Evolutionary conservation across 192 early-diverging fungal genomes (phyloP), one percentile per base, ranked within the genome.

Genomic region (Kappamyces sp.): DNA sequence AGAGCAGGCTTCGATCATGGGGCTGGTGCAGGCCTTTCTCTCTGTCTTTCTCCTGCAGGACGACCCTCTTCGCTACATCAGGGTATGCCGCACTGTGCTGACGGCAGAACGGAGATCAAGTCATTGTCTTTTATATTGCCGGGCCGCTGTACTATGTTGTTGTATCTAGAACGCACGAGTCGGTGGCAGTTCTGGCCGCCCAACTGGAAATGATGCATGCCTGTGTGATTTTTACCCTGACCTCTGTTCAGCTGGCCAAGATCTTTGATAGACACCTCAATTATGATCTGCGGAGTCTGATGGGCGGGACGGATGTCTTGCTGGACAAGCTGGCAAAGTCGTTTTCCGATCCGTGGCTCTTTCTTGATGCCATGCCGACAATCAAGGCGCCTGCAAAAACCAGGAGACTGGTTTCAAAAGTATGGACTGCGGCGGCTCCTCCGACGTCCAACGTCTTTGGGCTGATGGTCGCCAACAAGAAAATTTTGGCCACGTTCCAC

Each of bases 11-110:
- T 78, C 81, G 29, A 72, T 91, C 42, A 93, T 91, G 86, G 92
- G 91, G 38, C 78, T 95, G 1, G 81, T 93, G 14, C 94, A 95
- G 52, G 90, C 92, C 0, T 81, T 96, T 30, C 76, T 94, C 38
- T 85, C 90, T 12, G 88, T 91, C 62, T 91, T 91, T 75, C 70
- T 73, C 42, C 84, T 85, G 53, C 85, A 87, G 50, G 86, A 90
- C 58, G 95, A 98, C 64, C 67, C 79, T 0, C 67, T 93, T 29
- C 66, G 73, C 65, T 86, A 74, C 55, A 71, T 62, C 30, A 22
- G 15, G 15, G 37, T 34, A 35, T n/a, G 30, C 34, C 30, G n/a
- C 34, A n/a, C 30, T 11, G 8, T n/a, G 12, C 12, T 45, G 12
- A n/a, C 76, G 89, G 5, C 76, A 79, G 48, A 79, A 88, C 0